Percentiles rank a stretch among this genome's conserved stretches.
phyloP scores from a whole-genome alignment of 768 basidiomycete species.

The Dendrothele bispora region DNA sequence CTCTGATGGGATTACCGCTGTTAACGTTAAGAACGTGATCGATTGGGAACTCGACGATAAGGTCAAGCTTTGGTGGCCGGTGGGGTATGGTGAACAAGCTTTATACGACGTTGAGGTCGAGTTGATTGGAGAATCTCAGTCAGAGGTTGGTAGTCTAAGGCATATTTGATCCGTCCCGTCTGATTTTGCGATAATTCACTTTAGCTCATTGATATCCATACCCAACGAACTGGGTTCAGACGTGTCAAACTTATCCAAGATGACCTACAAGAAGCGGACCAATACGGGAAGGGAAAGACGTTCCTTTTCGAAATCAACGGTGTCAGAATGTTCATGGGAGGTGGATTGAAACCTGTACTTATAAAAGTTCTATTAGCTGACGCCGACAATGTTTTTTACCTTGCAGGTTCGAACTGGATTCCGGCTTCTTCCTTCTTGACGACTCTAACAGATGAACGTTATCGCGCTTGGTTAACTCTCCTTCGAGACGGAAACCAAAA shows the following conservation, averaged over 20 bases:
- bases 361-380: no score
- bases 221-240: conserved; percentile 71
- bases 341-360: conserved; percentile 25
- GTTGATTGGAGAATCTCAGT: conserved; percentile 43
- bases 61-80: conserved; percentile 77
- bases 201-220: conserved; percentile 47
- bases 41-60: conserved; percentile 48
- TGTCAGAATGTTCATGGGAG: conserved; percentile 83
- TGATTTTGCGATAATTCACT: neutral
- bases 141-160: no score
- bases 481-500: conserved; percentile 86
- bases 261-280: conserved; percentile 57
- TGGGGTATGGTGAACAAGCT: conserved; percentile 71
- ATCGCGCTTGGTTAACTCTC: conserved; percentile 76
- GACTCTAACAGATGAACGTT: conserved; percentile 47
- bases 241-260: conserved; percentile 75
- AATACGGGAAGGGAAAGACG: conserved; percentile 58
- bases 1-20: neutral
- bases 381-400: neutral
- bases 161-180: neutral
- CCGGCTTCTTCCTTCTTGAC: conserved; percentile 87
- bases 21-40: conserved; percentile 13
- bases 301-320: conserved; percentile 89
- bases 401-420: conserved; percentile 84
- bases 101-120: conserved; percentile 59